Percentiles rank a stretch among this genome's conserved stretches.
Evolutionary conservation across 2,329 filamentous ascomycete genomes (phyloP).

Genomic region (Microcyclosporella mali): DNA sequence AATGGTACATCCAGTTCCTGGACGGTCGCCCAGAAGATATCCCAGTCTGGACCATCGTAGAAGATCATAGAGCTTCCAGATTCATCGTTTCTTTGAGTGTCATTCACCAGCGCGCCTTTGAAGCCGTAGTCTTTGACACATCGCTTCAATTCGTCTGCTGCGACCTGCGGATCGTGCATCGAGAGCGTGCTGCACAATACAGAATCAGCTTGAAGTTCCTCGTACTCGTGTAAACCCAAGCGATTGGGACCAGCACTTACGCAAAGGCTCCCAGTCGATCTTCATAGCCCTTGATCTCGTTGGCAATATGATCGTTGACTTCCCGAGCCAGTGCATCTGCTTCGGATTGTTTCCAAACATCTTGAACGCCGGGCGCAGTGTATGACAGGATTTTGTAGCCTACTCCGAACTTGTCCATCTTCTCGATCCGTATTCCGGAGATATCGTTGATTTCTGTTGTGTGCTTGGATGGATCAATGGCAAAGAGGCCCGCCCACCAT

Average conservation of each 20-base stretch:
- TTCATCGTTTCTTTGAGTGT: slow-evolving; percentile 48
- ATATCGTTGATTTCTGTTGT: slow-evolving; percentile 48
- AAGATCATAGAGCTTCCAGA: slow-evolving; percentile 59
- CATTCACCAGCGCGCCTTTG: slow-evolving; percentile 32
- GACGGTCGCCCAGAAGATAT: slow-evolving; percentile 55
- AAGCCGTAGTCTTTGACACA: slow-evolving; percentile 47
- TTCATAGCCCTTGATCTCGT: slow-evolving; percentile 37
- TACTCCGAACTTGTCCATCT: slow-evolving; percentile 42
- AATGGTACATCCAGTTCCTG: slow-evolving; percentile 58
- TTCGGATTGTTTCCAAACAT: slow-evolving; percentile 40
- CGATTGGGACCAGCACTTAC: slow-evolving; percentile 12
- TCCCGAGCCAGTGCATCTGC: slow-evolving; percentile 41
- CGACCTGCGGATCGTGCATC: slow-evolving; percentile 48
- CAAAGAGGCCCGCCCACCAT: slow-evolving; percentile 58
- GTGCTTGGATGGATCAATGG: slow-evolving; percentile 55
- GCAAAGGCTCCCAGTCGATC: slow-evolving; percentile 44
- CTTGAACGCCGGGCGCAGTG: slow-evolving; percentile 45
- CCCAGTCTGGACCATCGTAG: slow-evolving; percentile 57
- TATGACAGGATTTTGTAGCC: slow-evolving; percentile 45
- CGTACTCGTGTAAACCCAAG: no score
- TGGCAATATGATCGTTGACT: slow-evolving; percentile 44
- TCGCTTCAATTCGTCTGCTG: slow-evolving; percentile 46
- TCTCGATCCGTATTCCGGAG: slow-evolving; percentile 38
- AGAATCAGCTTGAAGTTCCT: no score
- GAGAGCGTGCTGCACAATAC: slow-evolving; percentile 22